These are phyloP conservation scores for Mycena maculata DNA, from an alignment of 768 basidiomycete genomes.

Conservation along the genomic window DNA sequence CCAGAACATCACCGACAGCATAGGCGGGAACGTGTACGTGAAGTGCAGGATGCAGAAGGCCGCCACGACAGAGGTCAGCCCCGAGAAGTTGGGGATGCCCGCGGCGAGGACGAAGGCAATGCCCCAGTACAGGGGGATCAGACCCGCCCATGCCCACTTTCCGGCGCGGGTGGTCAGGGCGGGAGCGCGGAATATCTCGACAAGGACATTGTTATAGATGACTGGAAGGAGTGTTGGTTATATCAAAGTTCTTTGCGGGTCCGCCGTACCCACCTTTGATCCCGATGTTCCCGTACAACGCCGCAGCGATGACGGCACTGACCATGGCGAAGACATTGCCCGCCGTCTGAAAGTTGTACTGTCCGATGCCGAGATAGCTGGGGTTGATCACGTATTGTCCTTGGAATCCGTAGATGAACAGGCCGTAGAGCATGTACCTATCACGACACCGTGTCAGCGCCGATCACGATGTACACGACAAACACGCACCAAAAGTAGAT, in stretches of 20 bases:
- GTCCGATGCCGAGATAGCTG: conserved; percentile 23
- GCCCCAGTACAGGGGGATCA: conserved; percentile 19
- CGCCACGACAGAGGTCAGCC: conserved; percentile 22
- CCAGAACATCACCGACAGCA: conserved; percentile 18
- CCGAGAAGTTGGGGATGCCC: conserved; percentile 21
- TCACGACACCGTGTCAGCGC: not conserved
- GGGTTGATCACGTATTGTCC: conserved; percentile 18
- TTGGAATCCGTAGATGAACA: conserved; percentile 25
- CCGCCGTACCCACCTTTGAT: conserved; percentile 13
- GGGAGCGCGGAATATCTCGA: conserved; percentile 22
- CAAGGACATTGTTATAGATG: conserved; percentile 18
- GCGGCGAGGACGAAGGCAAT: conserved; percentile 25
- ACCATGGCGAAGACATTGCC: conserved; percentile 25
- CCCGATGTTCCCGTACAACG: conserved; percentile 24
- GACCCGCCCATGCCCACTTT: conserved; percentile 13
- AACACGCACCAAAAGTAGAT: conserved; percentile 20
- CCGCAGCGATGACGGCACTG: conserved; percentile 21
- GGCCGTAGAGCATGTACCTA: conserved; percentile 25
- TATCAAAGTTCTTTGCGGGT: not conserved
- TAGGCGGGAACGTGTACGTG: conserved; percentile 25
- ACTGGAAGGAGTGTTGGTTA: conserved; percentile 2
- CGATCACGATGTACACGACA: not conserved
- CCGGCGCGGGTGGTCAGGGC: conserved; percentile 8
- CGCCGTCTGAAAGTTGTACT: conserved; percentile 20
- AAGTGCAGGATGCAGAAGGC: conserved; percentile 25